Evolutionary conservation across 2,329 filamentous ascomycete genomes (phyloP).

Genomic region (Cladophialophora bantiana): DNA sequence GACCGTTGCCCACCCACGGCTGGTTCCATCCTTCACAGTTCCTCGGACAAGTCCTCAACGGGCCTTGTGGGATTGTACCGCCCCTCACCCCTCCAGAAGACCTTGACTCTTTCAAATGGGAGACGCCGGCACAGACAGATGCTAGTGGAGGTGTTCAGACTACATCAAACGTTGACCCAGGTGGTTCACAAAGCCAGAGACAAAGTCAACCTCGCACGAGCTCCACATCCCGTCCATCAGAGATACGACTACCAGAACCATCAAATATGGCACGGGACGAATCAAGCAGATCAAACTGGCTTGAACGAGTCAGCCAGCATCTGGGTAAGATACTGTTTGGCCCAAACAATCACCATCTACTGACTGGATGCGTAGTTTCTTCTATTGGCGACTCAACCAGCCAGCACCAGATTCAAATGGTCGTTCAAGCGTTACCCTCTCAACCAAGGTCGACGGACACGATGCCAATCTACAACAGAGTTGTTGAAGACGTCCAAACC

Average conservation of each 20-base stretch:
- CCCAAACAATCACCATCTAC: slow-evolving; percentile 2
- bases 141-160: slow-evolving; percentile 21
- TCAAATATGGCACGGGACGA: slow-evolving; percentile 26
- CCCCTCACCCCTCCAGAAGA: slow-evolving; percentile 39
- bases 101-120: slow-evolving; percentile 43
- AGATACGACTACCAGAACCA: slow-evolving; percentile 31
- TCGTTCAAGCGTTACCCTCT: slow-evolving; percentile 66
- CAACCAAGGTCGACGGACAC: slow-evolving; percentile 50
- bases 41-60: slow-evolving; percentile 19
- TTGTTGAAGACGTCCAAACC: slow-evolving; percentile 64
- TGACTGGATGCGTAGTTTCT: slow-evolving; percentile 27
- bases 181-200: slow-evolving; percentile 6
- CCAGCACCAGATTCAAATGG: slow-evolving; percentile 58
- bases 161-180: slow-evolving; percentile 16
- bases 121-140: slow-evolving; percentile 18
- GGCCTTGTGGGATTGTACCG: slow-evolving; percentile 28
- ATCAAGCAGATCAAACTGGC: slow-evolving; percentile 28
- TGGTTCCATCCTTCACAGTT: slow-evolving; percentile 21
- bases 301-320: slow-evolving; percentile 30
- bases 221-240: slow-evolving; percentile 30
- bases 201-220: slow-evolving; percentile 22
- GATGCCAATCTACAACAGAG: slow-evolving; percentile 58
- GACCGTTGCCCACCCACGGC: slow-evolving; percentile 20
- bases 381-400: slow-evolving; percentile 17
- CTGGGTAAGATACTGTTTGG: slow-evolving; percentile 25